Percentiles rank a stretch among this genome's conserved stretches.
These are phyloP conservation scores for Heterobasidion parviporum DNA, from an alignment of 1,284 basidiomycete species.

Conservation along the genomic window DNA sequence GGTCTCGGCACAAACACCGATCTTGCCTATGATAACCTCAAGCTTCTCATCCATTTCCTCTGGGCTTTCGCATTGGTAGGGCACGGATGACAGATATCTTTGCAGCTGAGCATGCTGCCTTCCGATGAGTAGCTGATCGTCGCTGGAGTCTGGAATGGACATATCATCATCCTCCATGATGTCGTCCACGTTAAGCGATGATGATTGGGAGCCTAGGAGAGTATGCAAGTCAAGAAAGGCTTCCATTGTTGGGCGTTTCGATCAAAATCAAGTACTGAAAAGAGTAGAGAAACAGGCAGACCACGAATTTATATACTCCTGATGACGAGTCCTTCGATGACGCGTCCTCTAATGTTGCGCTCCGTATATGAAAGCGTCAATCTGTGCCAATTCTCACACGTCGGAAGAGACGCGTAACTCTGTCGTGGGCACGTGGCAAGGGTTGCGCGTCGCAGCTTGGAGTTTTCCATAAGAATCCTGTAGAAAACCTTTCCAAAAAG, in stretches of 20 bases:
- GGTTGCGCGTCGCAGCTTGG: background rate
- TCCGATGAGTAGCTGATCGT: slow-evolving; percentile 30
- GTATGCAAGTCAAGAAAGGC: slow-evolving; percentile 2
- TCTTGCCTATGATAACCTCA: slow-evolving; percentile 64
- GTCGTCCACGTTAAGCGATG: slow-evolving; percentile 1
- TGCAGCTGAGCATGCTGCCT: slow-evolving; percentile 51
- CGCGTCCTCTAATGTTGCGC: slow-evolving; percentile 14
- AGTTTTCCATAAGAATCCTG: too few species aligned
- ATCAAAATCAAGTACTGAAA: slow-evolving; percentile 2
- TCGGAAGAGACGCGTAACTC: background rate
- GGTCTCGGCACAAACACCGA: slow-evolving; percentile 67
- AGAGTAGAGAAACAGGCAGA: slow-evolving; percentile 9
- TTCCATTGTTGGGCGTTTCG: slow-evolving; percentile 10
- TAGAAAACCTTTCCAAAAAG: too few species aligned
- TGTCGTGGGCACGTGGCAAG: background rate
- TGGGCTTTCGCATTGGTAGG: slow-evolving; percentile 71
- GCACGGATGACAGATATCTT: slow-evolving; percentile 60
- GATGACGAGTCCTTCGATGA: slow-evolving; percentile 17
- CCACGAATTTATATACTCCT: slow-evolving; percentile 9
- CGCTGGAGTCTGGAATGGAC: slow-evolving; percentile 36
- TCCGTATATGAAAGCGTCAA: background rate
- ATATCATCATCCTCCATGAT: slow-evolving; percentile 46
- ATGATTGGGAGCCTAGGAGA: slow-evolving; percentile 4
- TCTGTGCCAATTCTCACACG: background rate
- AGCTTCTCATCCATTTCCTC: slow-evolving; percentile 73